Percentiles rank a stretch among this genome's conserved stretches.
These are phyloP conservation scores for Monosporascus ibericus DNA, from an alignment of 2,329 filamentous ascomycete genomes.

Conservation along the genomic window DNA sequence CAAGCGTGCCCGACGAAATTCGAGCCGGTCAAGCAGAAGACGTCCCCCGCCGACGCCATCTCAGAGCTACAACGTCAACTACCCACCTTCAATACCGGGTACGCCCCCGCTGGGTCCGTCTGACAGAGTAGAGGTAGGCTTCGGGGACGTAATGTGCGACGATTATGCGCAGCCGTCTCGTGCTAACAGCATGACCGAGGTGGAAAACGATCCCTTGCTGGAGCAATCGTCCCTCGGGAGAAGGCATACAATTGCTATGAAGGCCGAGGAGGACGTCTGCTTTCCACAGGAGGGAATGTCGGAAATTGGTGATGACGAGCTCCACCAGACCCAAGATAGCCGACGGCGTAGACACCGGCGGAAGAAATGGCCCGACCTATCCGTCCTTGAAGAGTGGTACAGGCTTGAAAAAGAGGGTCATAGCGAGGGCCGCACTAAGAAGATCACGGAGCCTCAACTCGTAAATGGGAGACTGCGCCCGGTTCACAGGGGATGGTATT, in stretches of 20 bases:
- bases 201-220: conserved; percentile 22
- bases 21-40: conserved; percentile 43
- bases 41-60: conserved; percentile 24
- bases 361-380: conserved; percentile 79
- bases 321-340: conserved; percentile 40
- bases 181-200: conserved; percentile 13
- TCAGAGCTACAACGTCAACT: conserved; percentile 58
- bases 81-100: conserved; percentile 61
- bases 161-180: conserved; percentile 42
- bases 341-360: conserved; percentile 49
- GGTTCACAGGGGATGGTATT: conserved; percentile 74
- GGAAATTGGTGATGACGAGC: conserved; percentile 74
- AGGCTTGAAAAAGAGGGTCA: conserved; percentile 82
- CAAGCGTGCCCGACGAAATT: conserved; percentile 37
- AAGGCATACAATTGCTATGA: conserved; percentile 53
- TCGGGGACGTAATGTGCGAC: conserved; percentile 64
- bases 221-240: conserved; percentile 32
- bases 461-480: conserved; percentile 85
- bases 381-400: conserved; percentile 82
- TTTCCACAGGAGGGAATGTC: conserved; percentile 77
- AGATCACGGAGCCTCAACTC: conserved; percentile 87
- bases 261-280: conserved; percentile 83
- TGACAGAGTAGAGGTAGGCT: conserved; percentile 48
- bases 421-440: conserved; percentile 80
- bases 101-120: conserved; percentile 48